Conservation (phyloP, 768 basidiomycete genomes). For the Mycena polygramma region DNA sequence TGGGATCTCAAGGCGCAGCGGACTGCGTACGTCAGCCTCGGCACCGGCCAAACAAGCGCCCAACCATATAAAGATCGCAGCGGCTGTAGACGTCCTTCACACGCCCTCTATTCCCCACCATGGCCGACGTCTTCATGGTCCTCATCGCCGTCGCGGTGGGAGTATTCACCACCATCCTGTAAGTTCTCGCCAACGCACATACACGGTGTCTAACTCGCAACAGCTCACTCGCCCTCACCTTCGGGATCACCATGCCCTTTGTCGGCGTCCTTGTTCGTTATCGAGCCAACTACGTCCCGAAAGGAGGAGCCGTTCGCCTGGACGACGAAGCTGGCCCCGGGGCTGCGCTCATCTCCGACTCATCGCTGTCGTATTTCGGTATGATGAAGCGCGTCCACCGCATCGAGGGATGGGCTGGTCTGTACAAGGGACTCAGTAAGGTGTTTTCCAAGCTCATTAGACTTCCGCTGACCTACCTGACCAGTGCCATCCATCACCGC, state of each 20-base stretch:
- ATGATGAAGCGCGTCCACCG: slow-evolving; percentile 27
- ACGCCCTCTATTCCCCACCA: no score
- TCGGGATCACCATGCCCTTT: slow-evolving; percentile 17
- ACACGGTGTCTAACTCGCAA: no score
- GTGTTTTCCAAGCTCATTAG: not conserved
- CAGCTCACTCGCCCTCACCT: not conserved
- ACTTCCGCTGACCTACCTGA: not conserved
- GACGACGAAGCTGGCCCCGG: not conserved
- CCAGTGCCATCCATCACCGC: slow-evolving; percentile 26
- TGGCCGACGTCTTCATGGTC: no score
- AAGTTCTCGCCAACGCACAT: no score
- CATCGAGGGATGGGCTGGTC: slow-evolving; percentile 25
- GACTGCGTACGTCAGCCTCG: no score
- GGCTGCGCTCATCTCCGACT: not conserved
- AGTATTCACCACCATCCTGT: no score
- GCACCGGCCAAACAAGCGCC: no score
- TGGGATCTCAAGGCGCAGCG: no score
- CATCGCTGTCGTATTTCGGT: slow-evolving; percentile 13
- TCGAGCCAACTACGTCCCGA: slow-evolving; percentile 19
- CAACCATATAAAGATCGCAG: no score
- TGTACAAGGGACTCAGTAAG: slow-evolving; percentile 31
- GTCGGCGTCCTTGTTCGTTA: slow-evolving; percentile 26
- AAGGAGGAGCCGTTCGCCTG: not conserved
- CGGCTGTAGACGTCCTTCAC: no score
- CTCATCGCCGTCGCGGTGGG: no score